Evolutionary conservation across 345 rosid species (phyloP), one percentile per base, ranked within the genome.

Genomic region (Sonneratia alba): DNA sequence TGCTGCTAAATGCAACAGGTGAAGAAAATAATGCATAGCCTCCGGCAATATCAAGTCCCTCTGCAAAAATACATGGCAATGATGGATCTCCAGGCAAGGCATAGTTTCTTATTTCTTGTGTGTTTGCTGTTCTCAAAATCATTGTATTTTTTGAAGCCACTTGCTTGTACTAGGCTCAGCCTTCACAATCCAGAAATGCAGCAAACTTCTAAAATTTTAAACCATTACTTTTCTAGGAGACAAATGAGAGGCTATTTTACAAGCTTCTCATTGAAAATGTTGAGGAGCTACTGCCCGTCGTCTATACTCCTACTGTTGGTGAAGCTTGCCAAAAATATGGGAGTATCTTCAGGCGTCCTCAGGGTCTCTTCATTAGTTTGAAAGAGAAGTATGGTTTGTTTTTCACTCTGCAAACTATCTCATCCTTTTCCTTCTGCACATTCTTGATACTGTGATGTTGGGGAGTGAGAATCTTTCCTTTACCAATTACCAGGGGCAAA

Each of bases 321-420:
- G 96, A 93, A 83, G 97, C 98, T 72, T 93, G 97, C 85, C 97
- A 91, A 81, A 91, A 91, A 78, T 93, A 93, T 70, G 97, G 98
- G 45, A 91, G 97, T 84, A 93, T 93, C 84, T 93, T 89, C 76
- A 78, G 87, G 73, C 96, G 96, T 71, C 97, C 98, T 72, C 97
- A 93, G 79, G 98, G 98, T 72, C 96, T 93, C 70, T 93, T 89
- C 71, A 91, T 91, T 78, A 93, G 98, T 79, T 85, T 93, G 78
- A 86, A 89, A 77, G 97, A 93, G 73, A 93, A 89, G 98, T 93
- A 83, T 75, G 85, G 74, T 74, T 64, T 53, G 34, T 70, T 55
- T 57, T 55, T 66, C 32, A 27, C 32, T 27, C 1, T 27, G 32
- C 32, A 27, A 27, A 27, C 32, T 27, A 27, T 27, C 32, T 27